Base-by-base conservation (phyloP, 305 asterid species). In the Rubia balearica region DNA sequence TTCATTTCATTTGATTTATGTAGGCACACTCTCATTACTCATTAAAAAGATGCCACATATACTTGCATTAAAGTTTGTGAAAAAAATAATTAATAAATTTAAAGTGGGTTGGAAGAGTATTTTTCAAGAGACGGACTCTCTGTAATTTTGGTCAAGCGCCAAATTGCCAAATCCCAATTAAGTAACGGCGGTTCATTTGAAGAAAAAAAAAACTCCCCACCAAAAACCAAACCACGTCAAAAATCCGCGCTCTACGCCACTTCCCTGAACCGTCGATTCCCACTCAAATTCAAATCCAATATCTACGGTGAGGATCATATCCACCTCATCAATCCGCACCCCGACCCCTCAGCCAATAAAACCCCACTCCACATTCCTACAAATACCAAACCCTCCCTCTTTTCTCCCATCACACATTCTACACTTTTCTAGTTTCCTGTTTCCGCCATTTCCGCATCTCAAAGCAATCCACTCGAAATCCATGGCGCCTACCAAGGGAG, bases 401-500 rank as follows among this genome's bases (percentile, higher is more conserved):
- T 19, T 56, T 3, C 12, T 21, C 62, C 21, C 62, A 56, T 19
- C 33, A 1, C 62, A n/a, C 12, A 56, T n/a, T 21, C 21, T 51
- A 13, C 53, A 12, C 53, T 6, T 55, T 55, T 55, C 61, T n/a
- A n/a, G 0, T 56, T 56, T 13, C 8, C 57, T 21, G 0, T 17
- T 1, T 9, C 62, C 62, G 14, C 33, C n/a, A 7, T 11, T 61
- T 12, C 60, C 19, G 12, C 60, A 57, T 41, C 33, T 3, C n/a
- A n/a, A n/a, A n/a, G n/a, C n/a, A n/a, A n/a, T n/a, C n/a, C n/a
- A 8, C 11, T 14, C 3, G 17, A 13, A 46, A 46, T 46, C 13
- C 53, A 87, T 86, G 90, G 90, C 92, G 24, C 88, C 87, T n/a
- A n/a, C n/a, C 0, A 88, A 85, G 68, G 85, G 80, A 1, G 91